phyloP scores from a whole-genome alignment of 805 yeast genomes.

The Barnettozyma vustinii region DNA sequence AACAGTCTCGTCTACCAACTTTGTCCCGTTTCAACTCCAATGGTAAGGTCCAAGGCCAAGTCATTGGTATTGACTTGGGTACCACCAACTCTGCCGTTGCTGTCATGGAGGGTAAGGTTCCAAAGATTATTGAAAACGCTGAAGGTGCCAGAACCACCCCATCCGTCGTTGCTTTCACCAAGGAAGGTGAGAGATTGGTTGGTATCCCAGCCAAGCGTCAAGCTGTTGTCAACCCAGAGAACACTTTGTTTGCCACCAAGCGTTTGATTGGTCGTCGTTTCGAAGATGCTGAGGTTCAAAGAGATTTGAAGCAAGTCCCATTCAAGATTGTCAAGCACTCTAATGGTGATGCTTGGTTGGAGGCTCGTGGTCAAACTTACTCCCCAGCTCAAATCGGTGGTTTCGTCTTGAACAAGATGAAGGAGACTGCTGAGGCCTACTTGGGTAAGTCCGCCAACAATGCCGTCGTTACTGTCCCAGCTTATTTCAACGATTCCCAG shows the following conservation, averaged over 20 bases:
- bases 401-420: conserved; percentile 58
- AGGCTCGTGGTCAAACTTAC: conserved; percentile 36
- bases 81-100: conserved; percentile 92
- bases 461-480: conserved; percentile 51
- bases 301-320: conserved; percentile 60
- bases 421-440: conserved; percentile 56
- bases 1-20: conserved; percentile 24
- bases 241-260: conserved; percentile 79
- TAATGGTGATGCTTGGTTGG: conserved; percentile 70
- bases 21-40: conserved; percentile 42
- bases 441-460: conserved; percentile 48
- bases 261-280: conserved; percentile 74
- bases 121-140: conserved; percentile 70
- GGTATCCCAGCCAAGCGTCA: conserved; percentile 79
- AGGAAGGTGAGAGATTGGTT: conserved; percentile 45
- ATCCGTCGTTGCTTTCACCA: conserved; percentile 59
- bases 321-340: conserved; percentile 53
- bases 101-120: conserved; percentile 36
- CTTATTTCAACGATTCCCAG: conserved; percentile 18
- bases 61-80: conserved; percentile 80
- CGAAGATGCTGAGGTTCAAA: conserved; percentile 66
- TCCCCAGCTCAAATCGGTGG: conserved; percentile 77
- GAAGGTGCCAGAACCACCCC: conserved; percentile 67
- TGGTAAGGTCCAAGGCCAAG: conserved; percentile 43
- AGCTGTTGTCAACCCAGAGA: conserved; percentile 69